Evolutionary conservation across 2,329 filamentous ascomycete species (phyloP), one percentile per base, ranked within the genome.

Genomic region (Clathrospora elynae): DNA sequence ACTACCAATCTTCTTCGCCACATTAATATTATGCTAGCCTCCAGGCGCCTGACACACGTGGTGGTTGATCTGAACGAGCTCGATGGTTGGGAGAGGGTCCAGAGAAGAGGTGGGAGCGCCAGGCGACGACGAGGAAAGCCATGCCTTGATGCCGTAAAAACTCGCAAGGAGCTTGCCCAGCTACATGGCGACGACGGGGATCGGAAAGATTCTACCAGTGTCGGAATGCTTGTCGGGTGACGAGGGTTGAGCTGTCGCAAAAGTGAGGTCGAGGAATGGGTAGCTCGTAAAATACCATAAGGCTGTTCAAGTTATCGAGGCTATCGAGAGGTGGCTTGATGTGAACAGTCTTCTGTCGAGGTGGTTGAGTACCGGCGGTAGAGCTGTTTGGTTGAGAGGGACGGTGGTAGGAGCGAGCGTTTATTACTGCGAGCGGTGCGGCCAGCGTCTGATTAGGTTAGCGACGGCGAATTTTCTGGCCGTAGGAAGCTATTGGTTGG

Each of bases 1-100:
- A 42, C 38, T 14, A 9, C 46, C 46, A 22, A 49, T 12, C 3
- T 18, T 46, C 8, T 35, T 6, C 5, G 42, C 42, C 9, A 50
- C 38, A 20, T 36, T 42, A 22, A 49, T 16, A 1, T 35, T 49
- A 5, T 41, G 46, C 29, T 31, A 31, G 12, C 37, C 17, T 7
- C 18, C 1, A 12, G 45, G 45, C 14, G 26, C 35, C 17, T 44
- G 13, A 8, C 31, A 10, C 6, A 35, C 20, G 8, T 38, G 11
- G 11, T 26, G 10, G 11, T 30, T 48, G 20, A 39, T 24, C 11
- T 30, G 10, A 22, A 41, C 36, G 9, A 22, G 17, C 10, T 31
- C 19, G n/a, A 46, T 11, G 16, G 8, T 33, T 5, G 13, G 20
- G 23, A 2, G 12, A 31, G 24, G 24, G 24, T 5, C n/a, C n/a